Evolutionary conservation across 345 rosid species (phyloP).

Genomic region (Citrus australasica): DNA sequence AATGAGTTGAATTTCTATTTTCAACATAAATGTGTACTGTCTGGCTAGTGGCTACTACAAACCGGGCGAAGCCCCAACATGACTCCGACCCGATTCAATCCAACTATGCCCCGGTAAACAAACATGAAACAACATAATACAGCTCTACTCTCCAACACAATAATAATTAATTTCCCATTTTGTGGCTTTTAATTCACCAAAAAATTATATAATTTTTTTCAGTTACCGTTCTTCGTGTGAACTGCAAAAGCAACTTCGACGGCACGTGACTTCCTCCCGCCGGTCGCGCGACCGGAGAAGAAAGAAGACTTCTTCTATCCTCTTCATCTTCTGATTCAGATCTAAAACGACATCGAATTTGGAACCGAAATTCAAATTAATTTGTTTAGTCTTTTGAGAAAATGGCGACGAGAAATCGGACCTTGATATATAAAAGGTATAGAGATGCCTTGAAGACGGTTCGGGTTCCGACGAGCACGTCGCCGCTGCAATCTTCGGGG

Average conservation of each 20-base stretch:
- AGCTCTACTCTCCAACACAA: background rate
- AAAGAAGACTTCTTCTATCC: background rate
- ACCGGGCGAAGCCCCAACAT: background rate
- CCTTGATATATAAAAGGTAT: conserved; percentile 63
- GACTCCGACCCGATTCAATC: background rate
- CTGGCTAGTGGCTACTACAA: no score
- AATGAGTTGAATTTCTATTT: no score
- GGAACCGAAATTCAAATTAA: conserved; percentile 8
- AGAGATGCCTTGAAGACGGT: conserved; percentile 91
- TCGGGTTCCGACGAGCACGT: conserved; percentile 51
- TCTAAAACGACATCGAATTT: conserved; percentile 23
- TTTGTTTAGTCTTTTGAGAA: conserved; percentile 1
- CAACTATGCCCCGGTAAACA: background rate
- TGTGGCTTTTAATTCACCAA: background rate
- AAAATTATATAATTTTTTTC: background rate
- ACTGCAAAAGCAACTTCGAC: background rate
- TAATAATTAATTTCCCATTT: background rate
- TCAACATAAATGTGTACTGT: no score
- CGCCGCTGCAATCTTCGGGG: conserved; percentile 20
- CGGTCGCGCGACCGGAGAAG: conserved; percentile 19
- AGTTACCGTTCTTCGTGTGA: background rate
- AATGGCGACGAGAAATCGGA: conserved; percentile 91
- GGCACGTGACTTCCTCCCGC: conserved; percentile 7
- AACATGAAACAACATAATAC: no score
- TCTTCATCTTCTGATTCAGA: conserved; percentile 14